phyloP scores from a whole-genome alignment of 1,139 yeast genomes.

The Candida sanyaensis region DNA sequence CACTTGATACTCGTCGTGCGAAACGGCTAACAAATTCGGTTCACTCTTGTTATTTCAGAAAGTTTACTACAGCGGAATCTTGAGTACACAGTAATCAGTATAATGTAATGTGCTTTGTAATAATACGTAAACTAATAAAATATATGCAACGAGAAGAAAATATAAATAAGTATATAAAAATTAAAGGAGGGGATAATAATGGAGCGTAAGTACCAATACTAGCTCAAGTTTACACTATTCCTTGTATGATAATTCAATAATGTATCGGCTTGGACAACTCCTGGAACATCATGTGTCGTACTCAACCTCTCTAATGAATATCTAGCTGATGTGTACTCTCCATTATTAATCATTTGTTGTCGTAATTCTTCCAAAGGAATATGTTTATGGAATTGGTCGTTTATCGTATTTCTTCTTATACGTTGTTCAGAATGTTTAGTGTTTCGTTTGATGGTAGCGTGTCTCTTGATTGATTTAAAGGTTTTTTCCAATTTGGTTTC shows the following conservation, averaged over 20 bases:
- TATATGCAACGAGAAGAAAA: slow-evolving; percentile 5
- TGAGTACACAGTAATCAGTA: no score
- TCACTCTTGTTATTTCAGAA: no score
- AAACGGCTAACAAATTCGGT: neutral
- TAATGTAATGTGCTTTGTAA: no score
- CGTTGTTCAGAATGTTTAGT: slow-evolving; percentile 23
- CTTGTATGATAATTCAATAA: slow-evolving; percentile 47
- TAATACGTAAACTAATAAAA: neutral
- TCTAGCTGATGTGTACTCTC: slow-evolving; percentile 36
- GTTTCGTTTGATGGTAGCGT: slow-evolving; percentile 25
- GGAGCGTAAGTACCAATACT: neutral
- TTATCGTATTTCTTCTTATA: slow-evolving; percentile 34
- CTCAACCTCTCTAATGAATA: slow-evolving; percentile 41
- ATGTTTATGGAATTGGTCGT: slow-evolving; percentile 29
- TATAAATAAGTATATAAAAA: neutral
- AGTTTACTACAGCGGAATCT: no score
- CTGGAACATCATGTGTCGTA: slow-evolving; percentile 53
- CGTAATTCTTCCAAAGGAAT: slow-evolving; percentile 40
- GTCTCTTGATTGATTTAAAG: slow-evolving; percentile 37
- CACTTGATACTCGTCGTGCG: neutral
- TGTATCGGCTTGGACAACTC: slow-evolving; percentile 52
- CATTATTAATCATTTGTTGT: slow-evolving; percentile 41
- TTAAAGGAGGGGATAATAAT: neutral
- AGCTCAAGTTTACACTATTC: slow-evolving; percentile 33
- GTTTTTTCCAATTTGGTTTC: slow-evolving; percentile 32